Evolutionary conservation across 1,284 basidiomycete species (phyloP).

Genomic region (Puccinia novopanici): DNA sequence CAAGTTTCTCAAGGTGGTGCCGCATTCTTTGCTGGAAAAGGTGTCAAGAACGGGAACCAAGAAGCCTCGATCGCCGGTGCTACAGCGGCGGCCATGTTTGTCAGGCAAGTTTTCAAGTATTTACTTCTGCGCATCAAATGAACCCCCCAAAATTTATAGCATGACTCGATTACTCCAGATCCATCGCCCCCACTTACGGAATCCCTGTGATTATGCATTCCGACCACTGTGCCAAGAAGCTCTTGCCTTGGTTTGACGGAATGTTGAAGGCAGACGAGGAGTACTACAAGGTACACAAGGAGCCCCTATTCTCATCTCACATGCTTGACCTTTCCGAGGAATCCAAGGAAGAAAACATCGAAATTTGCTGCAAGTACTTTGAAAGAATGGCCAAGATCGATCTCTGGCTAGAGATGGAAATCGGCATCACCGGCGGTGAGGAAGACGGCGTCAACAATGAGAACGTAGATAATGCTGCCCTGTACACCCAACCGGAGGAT

Average conservation of each 20-base stretch:
- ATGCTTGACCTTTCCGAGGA: conserved; percentile 99
- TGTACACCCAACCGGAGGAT: conserved; percentile 98
- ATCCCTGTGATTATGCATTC: conserved; percentile 93
- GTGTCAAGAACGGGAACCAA: conserved; percentile 90
- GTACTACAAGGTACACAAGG: conserved; percentile 85
- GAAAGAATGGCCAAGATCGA: conserved; percentile 89
- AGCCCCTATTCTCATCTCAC: conserved; percentile 86
- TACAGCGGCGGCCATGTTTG: conserved; percentile 86
- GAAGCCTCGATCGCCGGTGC: conserved; percentile 94
- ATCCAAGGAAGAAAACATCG: conserved; percentile 95
- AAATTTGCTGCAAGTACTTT: conserved; percentile 90
- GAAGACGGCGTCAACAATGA: conserved; percentile 85
- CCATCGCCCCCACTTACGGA: conserved; percentile 55
- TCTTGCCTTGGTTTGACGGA: conserved; percentile 96
- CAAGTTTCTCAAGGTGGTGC: conserved; percentile 96
- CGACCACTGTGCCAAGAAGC: conserved; percentile 98
- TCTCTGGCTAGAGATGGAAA: conserved; percentile 99
- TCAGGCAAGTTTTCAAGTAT: conserved; percentile 65
- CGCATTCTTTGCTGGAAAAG: conserved; percentile 97
- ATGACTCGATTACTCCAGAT: not conserved
- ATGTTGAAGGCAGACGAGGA: conserved; percentile 97
- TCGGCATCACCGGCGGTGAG: conserved; percentile 99
- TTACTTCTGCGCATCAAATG: conserved; percentile 68
- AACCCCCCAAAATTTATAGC: not conserved
- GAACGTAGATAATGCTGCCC: conserved; percentile 83